phyloP scores from a whole-genome alignment of 768 basidiomycete genomes.

The Roridomyces roridus region DNA sequence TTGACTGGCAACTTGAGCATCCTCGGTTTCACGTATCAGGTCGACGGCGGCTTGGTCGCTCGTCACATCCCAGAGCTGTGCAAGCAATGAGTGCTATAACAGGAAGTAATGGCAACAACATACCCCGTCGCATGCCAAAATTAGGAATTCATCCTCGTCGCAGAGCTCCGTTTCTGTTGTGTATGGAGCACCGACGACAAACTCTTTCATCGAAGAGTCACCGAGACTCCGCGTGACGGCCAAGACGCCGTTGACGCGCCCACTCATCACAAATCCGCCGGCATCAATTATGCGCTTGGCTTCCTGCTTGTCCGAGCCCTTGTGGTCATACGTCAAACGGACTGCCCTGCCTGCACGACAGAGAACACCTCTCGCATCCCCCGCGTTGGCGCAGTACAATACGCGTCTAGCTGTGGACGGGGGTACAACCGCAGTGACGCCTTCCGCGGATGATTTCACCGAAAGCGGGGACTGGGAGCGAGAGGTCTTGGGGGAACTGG shows the following conservation, averaged over 20 bases:
- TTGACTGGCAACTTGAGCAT: constrained; percentile 85
- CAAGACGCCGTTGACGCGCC: constrained; percentile 95
- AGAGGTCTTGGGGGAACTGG: constrained; percentile 37
- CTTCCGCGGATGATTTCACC: constrained; percentile 37
- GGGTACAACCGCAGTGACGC: constrained; percentile 45
- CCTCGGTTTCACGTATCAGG: constrained; percentile 70
- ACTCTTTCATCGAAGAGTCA: constrained; percentile 99
- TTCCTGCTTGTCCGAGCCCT: constrained; percentile 96
- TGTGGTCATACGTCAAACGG: constrained; percentile 97
- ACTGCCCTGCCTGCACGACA: constrained; percentile 91
- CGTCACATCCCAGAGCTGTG: constrained; percentile 94
- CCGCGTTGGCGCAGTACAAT: constrained; percentile 95
- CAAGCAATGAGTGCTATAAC: constrained; percentile 18
- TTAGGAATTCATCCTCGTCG: constrained; percentile 91
- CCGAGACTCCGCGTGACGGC: constrained; percentile 96
- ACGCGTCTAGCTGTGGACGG: constrained; percentile 68
- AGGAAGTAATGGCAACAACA: constrained; percentile 37
- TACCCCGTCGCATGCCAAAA: constrained; percentile 98
- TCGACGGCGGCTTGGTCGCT: constrained; percentile 92
- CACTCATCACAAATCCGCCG: constrained; percentile 98
- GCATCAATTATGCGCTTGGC: constrained; percentile 98
- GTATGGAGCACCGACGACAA: constrained; percentile 96
- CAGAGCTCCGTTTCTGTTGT: constrained; percentile 96
- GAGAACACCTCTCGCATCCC: constrained; percentile 94
- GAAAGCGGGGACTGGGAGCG: constrained; percentile 42